Conservation (phyloP, 441 rosid species). For the Gossypium davidsonii region DNA sequence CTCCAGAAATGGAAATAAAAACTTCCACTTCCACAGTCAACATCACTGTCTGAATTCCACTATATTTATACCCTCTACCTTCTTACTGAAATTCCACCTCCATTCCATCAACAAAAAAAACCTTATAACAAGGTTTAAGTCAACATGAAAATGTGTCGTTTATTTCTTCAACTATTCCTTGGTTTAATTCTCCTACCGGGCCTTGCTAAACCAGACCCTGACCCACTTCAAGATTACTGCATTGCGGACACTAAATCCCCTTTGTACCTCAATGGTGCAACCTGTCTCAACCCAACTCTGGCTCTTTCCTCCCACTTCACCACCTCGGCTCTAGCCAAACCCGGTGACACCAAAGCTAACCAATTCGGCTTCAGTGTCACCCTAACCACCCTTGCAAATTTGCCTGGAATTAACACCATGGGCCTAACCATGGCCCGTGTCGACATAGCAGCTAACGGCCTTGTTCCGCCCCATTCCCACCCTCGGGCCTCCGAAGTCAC, state of each 20-base stretch:
- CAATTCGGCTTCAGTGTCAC: slow-evolving; percentile 48
- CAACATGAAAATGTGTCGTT: slow-evolving; percentile 13
- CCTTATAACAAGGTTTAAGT: neutral
- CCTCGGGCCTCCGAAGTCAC: slow-evolving; percentile 75
- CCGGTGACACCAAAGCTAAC: slow-evolving; percentile 36
- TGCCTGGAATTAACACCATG: slow-evolving; percentile 60
- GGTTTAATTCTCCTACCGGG: slow-evolving; percentile 29
- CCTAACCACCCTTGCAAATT: slow-evolving; percentile 28
- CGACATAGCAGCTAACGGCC: slow-evolving; percentile 32
- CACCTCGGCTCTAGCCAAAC: slow-evolving; percentile 47
- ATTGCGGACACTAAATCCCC: slow-evolving; percentile 33
- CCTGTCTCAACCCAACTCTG: slow-evolving; percentile 47
- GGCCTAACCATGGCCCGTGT: slow-evolving; percentile 51
- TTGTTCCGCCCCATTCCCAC: slow-evolving; percentile 49
- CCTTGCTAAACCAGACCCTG: slow-evolving; percentile 46
- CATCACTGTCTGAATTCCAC: slow-evolving; percentile 16
- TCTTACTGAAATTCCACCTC: slow-evolving; percentile 8
- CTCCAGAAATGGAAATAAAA: neutral
- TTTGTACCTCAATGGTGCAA: slow-evolving; percentile 38
- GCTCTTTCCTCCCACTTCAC: slow-evolving; percentile 37
- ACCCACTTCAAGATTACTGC: slow-evolving; percentile 72
- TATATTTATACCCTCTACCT: slow-evolving; percentile 16
- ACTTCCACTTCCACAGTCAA: neutral
- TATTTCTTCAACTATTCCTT: slow-evolving; percentile 12
- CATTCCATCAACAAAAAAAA: neutral